Evolutionary conservation across 805 yeast genomes (phyloP).

Genomic region (Lachancea dasiensis): DNA sequence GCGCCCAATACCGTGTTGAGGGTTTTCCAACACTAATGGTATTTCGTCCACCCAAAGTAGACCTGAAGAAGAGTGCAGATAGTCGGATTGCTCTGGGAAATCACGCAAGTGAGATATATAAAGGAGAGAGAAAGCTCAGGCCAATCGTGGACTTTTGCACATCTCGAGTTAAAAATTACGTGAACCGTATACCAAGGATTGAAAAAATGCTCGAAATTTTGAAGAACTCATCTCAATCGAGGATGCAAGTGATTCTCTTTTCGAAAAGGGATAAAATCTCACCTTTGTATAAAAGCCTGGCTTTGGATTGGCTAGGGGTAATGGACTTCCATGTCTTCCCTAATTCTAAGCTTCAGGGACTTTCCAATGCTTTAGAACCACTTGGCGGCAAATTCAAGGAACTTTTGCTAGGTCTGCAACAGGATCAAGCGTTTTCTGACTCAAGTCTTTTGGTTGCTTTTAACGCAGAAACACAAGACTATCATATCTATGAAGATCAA

Average conservation of each 20-base stretch:
- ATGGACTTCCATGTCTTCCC: constrained; percentile 44
- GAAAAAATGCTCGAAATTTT: constrained; percentile 30
- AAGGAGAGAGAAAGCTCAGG: constrained; percentile 54
- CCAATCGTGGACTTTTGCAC: constrained; percentile 50
- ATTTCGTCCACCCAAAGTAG: constrained; percentile 72
- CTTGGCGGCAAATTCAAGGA: constrained; percentile 21
- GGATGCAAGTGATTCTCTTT: constrained; percentile 45
- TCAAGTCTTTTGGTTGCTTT: constrained; percentile 20
- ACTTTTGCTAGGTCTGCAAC: constrained; percentile 13
- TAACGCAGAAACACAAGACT: constrained; percentile 18
- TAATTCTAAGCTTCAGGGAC: constrained; percentile 22
- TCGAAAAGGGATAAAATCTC: constrained; percentile 45
- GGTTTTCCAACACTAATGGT: constrained; percentile 84
- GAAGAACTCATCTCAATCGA: constrained; percentile 11
- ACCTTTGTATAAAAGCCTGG: constrained; percentile 57
- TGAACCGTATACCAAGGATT: constrained; percentile 41
- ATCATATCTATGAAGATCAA: constrained; percentile 16
- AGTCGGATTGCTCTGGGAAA: constrained; percentile 10
- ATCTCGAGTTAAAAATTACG: constrained; percentile 60
- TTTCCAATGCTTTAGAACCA: constrained; percentile 6
- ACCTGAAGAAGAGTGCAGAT: constrained; percentile 21
- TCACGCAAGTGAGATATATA: constrained; percentile 52
- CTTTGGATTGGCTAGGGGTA: constrained; percentile 57
- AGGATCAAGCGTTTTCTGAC: constrained; percentile 14
- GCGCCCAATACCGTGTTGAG: constrained; percentile 56